Evolutionary conservation across 371 early-diverging fungal genomes (phyloP).

Genomic region (Chytridiales sp.): DNA sequence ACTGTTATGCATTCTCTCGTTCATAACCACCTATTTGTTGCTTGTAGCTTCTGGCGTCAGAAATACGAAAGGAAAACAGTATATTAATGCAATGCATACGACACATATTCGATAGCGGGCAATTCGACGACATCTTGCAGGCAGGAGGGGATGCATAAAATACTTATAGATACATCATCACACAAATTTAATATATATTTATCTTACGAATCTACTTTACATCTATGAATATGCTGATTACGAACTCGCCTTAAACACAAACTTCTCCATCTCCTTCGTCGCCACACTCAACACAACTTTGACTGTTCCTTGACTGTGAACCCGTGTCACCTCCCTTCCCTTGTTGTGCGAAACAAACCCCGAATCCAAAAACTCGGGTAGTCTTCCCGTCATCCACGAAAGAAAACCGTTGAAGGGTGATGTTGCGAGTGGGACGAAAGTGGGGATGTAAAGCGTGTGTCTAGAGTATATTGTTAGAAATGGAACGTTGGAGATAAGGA

Average conservation of each 20-base stretch:
- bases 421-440: conserved; percentile 45
- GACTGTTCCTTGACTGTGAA: conserved; percentile 51
- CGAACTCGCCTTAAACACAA: conserved; percentile 43
- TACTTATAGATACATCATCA: too few species aligned
- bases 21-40: not conserved
- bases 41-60: conserved; percentile 39
- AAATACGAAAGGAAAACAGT: conserved; percentile 42
- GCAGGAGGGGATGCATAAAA: too few species aligned
- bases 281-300: conserved; percentile 47
- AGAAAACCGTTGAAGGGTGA: conserved; percentile 43
- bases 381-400: conserved; percentile 44
- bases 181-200: too few species aligned
- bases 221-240: too few species aligned
- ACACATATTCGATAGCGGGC: too few species aligned
- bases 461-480: conserved; percentile 17
- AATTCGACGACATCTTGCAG: too few species aligned
- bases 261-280: conserved; percentile 46
- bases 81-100: conserved; percentile 49
- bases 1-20: conserved; percentile 1
- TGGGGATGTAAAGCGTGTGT: conserved; percentile 42
- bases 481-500: not conserved
- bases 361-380: conserved; percentile 57
- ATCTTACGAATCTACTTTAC: too few species aligned
- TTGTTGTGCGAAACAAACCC: conserved; percentile 44
- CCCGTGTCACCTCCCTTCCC: conserved; percentile 55